Base-by-base conservation (phyloP, 2,329 filamentous ascomycete genomes). In the Fusarium austroafricanum region DNA sequence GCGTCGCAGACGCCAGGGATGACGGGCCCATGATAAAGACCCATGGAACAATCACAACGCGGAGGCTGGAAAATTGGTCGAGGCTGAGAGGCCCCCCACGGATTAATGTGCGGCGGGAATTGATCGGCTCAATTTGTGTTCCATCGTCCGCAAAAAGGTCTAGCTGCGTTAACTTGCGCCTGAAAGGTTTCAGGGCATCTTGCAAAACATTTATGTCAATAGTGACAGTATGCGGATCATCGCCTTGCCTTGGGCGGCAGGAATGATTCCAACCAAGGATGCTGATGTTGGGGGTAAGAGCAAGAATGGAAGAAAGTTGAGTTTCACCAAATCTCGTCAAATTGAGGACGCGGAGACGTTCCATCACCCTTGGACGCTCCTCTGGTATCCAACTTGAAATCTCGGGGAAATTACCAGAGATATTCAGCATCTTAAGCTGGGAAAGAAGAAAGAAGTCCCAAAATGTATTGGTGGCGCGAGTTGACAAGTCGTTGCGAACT, bases 361-460 rank as follows among this genome's bases (percentile, higher is more conserved):
- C 17, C 33, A 56, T 20, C 17, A 21, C 23, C 1, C 14, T 14
- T 3, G 18, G 12, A 7, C 6, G 2, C n/a, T 18, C 6, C 5
- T 26, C 17, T 18, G 14, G 2, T 2, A 1, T 1, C 18, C 20
- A 43, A 7, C 7, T 6, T 2, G 10, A 31, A 6, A 11, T 8
- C 3, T 17, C 15, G 0, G 53, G 37, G 1, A 10, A 38, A 17
- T 15, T 15, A 1, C n/a, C 14, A 6, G 20, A 43, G 6, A 55
- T 18, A 1, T 17, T 4, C 0, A 58, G 50, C 1, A 3, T 15
- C 2, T 55, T 8, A n/a, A 55, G 40, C 10, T 6, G 28, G 0
- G 15, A 8, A 6, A 61, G 20, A 15, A 8, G 29, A 21, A 61
- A 51, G 3, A 61, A 61, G 0, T 2, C 5, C 6, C 26, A 37